These are phyloP conservation scores for Phaeosphaeriaceae sp. DNA, from an alignment of 2,329 filamentous ascomycete genomes.

Conservation along the genomic window DNA sequence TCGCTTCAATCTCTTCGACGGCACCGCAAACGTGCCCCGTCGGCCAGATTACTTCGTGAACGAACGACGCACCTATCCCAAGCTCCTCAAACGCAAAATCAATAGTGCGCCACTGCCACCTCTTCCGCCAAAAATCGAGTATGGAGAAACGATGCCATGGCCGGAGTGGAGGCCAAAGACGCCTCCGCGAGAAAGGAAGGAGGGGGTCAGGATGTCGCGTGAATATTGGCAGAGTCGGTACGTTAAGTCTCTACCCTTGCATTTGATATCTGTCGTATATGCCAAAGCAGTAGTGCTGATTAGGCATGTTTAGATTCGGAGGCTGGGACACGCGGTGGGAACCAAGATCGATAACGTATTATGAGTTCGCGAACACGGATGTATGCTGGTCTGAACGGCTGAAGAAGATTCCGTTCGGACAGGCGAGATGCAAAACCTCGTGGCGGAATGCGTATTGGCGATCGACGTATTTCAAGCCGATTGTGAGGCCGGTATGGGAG, in stretches of 20 bases:
- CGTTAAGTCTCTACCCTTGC: neutral
- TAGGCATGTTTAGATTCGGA: neutral
- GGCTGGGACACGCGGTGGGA: neutral
- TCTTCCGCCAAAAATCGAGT: neutral
- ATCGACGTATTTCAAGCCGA: neutral
- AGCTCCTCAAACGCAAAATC: neutral
- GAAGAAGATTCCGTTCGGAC: neutral
- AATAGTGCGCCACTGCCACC: neutral
- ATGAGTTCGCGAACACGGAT: neutral
- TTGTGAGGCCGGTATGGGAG: conserved; percentile 36
- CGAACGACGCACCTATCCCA: neutral
- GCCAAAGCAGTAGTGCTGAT: too few species aligned
- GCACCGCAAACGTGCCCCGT: neutral
- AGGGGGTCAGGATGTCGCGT: neutral
- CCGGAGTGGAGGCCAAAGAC: neutral
- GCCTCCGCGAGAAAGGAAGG: neutral
- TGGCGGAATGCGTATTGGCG: neutral
- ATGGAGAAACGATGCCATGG: neutral
- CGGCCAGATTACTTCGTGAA: neutral
- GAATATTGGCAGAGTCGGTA: neutral
- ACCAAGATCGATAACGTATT: neutral
- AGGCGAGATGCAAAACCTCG: neutral
- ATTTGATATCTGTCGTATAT: too few species aligned
- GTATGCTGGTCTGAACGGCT: neutral
- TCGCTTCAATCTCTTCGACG: neutral